phyloP scores from a whole-genome alignment of 495 filamentous ascomycete species.

The Aspergillus sclerotioniger region DNA sequence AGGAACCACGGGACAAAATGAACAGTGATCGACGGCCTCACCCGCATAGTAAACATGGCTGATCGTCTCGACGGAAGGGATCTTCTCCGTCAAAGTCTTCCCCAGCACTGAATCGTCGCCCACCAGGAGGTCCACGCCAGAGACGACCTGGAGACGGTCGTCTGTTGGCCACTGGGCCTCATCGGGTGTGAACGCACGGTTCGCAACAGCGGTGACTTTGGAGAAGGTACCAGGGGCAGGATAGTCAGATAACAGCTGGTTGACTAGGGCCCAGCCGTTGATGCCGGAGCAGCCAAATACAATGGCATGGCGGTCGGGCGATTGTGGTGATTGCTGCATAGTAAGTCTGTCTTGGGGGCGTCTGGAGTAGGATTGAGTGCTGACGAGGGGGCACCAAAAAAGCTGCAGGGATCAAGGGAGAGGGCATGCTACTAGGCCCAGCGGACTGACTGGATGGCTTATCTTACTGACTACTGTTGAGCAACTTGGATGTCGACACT shows the following conservation, averaged over 20 bases:
- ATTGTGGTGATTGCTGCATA: background rate
- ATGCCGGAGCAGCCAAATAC: conserved; percentile 36
- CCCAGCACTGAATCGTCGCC: conserved; percentile 12
- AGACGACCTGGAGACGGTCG: conserved; percentile 39
- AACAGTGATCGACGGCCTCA: conserved; percentile 7
- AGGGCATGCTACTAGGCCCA: no score
- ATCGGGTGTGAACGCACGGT: conserved; percentile 37
- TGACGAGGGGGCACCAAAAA: background rate
- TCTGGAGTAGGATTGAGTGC: background rate
- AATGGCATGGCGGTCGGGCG: conserved; percentile 16
- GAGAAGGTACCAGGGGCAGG: conserved; percentile 36
- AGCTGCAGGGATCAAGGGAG: background rate
- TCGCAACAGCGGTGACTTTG: conserved; percentile 44
- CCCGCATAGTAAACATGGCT: conserved; percentile 47
- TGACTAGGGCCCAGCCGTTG: conserved; percentile 48
- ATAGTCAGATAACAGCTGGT: conserved; percentile 40
- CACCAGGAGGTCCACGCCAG: conserved; percentile 40
- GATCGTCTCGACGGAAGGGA: conserved; percentile 37
- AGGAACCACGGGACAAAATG: background rate
- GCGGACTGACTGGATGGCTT: no score
- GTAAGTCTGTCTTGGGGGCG: background rate
- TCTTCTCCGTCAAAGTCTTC: conserved; percentile 33
- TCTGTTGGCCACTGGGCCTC: conserved; percentile 41
- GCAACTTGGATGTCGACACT: no score
- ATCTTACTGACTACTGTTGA: no score